phyloP scores from a whole-genome alignment of 371 early-diverging fungal species.

The Umbelopsis sp. region DNA sequence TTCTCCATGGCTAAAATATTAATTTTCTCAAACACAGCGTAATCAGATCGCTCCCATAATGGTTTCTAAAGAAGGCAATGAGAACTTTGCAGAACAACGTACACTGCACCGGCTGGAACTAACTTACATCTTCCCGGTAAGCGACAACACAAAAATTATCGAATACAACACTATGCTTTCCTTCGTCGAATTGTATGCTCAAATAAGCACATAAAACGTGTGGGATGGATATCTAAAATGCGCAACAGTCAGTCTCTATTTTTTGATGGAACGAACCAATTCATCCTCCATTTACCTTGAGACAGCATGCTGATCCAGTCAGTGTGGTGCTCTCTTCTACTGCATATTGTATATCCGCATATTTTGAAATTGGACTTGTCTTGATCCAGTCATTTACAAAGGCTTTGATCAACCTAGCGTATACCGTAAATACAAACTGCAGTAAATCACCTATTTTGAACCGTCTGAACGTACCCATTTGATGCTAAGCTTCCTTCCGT shows the following conservation, averaged over 20 bases:
- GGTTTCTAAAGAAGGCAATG: slow-evolving; percentile 21
- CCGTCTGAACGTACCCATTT: not conserved
- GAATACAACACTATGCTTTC: slow-evolving; percentile 35
- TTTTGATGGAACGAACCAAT: not conserved
- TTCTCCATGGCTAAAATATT: slow-evolving; percentile 38
- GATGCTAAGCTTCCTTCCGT: not conserved
- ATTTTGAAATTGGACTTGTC: slow-evolving; percentile 1
- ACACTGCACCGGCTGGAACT: not conserved
- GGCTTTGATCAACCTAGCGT: not conserved
- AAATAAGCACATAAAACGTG: slow-evolving; percentile 36
- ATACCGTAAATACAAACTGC: not conserved
- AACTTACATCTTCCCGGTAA: slow-evolving; percentile 42
- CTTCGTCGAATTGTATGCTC: slow-evolving; percentile 35
- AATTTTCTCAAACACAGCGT: slow-evolving; percentile 44
- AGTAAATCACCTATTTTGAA: not conserved
- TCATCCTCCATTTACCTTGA: slow-evolving; percentile 29
- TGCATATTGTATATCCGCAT: slow-evolving; percentile 24
- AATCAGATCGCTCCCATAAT: slow-evolving; percentile 37
- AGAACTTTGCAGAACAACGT: not conserved
- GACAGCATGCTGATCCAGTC: slow-evolving; percentile 38
- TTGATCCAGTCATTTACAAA: slow-evolving; percentile 17
- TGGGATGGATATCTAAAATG: slow-evolving; percentile 30
- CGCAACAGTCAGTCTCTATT: not conserved
- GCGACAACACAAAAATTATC: slow-evolving; percentile 44
- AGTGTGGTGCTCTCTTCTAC: slow-evolving; percentile 31